A percentile compares a stretch with the other conserved stretches of the same genome.
phyloP scores from a whole-genome alignment of 2,329 filamentous ascomycete genomes.

The Arthrobotrys sphaeroides region DNA sequence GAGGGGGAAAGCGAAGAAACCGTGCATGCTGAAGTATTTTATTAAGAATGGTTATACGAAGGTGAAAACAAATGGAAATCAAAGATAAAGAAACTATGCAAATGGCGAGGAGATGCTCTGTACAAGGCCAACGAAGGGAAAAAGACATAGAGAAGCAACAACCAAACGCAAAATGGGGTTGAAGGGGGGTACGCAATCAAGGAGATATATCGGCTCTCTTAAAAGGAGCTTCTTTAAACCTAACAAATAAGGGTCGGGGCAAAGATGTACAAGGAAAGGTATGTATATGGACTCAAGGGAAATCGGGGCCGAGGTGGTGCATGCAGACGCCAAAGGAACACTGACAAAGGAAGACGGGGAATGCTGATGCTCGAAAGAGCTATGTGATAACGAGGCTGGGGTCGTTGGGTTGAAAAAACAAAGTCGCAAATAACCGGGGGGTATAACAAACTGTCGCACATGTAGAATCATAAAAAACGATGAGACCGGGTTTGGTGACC shows the following conservation, averaged over 20 bases:
- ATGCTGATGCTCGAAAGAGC: conserved; percentile 35
- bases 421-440: conserved; percentile 23
- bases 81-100: conserved; percentile 25
- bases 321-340: conserved; percentile 53
- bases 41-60: conserved; percentile 43
- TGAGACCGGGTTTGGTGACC: neutral
- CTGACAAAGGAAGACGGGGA: conserved; percentile 41
- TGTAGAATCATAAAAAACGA: conserved; percentile 18
- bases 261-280: conserved; percentile 54
- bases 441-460: conserved; percentile 25
- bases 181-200: neutral
- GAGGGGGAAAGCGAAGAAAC: neutral
- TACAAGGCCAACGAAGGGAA: conserved; percentile 45
- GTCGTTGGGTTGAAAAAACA: neutral
- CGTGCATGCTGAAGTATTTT: conserved; percentile 23
- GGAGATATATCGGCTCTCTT: conserved; percentile 3
- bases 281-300: conserved; percentile 48
- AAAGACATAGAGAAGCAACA: conserved; percentile 29
- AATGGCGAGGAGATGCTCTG: conserved; percentile 37
- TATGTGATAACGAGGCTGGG: conserved; percentile 25
- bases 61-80: conserved; percentile 13
- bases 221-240: conserved; percentile 1
- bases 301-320: conserved; percentile 50
- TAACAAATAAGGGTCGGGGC: conserved; percentile 15
- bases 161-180: conserved; percentile 3